Evolutionary conservation across 106 monocot genomes (phyloP).

Genomic region (Gastrodia elata): DNA sequence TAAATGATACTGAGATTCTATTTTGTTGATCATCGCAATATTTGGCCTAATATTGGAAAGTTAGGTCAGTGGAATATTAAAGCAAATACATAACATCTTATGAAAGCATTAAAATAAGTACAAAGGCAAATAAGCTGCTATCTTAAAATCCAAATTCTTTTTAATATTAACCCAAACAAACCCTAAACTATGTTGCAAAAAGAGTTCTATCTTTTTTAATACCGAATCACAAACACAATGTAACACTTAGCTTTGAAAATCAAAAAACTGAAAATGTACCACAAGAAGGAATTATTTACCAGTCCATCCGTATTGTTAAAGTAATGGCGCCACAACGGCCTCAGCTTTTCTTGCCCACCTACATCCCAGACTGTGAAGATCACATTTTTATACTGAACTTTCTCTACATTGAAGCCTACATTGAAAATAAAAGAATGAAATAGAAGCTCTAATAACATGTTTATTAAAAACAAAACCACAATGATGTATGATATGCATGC

Average conservation of each 20-base stretch:
- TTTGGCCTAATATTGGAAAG: background rate
- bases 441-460: background rate
- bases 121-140: background rate
- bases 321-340: constrained; percentile 97
- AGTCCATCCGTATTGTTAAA: constrained; percentile 96
- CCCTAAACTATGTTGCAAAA: background rate
- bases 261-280: background rate
- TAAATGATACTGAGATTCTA: background rate
- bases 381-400: constrained; percentile 79
- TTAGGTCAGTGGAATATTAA: background rate
- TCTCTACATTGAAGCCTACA: constrained; percentile 76
- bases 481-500: background rate
- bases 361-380: constrained; percentile 98
- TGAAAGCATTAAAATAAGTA: background rate
- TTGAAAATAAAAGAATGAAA: background rate
- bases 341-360: constrained; percentile 97
- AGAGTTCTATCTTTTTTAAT: background rate
- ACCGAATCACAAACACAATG: background rate
- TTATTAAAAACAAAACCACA: background rate
- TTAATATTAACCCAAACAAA: background rate
- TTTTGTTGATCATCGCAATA: background rate
- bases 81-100: background rate
- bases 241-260: background rate
- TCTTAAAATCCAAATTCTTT: background rate
- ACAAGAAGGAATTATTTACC: constrained; percentile 28